Evolutionary conservation across 2,329 filamentous ascomycete species (phyloP), one percentile per base, ranked within the genome.

Genomic region (Tolypocladium ovalisporum): DNA sequence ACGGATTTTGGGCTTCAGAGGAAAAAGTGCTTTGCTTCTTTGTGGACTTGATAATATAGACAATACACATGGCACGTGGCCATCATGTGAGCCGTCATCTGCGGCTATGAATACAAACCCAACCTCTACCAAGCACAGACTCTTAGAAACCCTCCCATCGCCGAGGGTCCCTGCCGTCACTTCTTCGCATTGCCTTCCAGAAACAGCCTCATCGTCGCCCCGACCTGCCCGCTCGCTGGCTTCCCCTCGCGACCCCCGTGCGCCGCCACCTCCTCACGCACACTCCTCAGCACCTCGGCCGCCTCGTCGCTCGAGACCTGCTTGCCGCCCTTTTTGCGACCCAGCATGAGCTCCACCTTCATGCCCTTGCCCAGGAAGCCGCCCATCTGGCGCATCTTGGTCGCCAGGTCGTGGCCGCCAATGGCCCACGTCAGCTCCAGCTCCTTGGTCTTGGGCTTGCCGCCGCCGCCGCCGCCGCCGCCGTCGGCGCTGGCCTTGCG

Each of bases 341-440:
- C 83, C 54, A 97, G 65, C 56, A 87, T 65, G 13, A 97, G 67
- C 68, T 94, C 87, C 24, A 97, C 90, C 67, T 79, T 84, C 68
- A 82, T 80, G 1, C 91, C 91, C 70, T 90, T 89, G 10, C 70
- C 75, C 67, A 97, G 68, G 68, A 96, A 96, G 56, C 75, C 78
- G 60, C 73, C 73, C 65, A 93, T 70, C 73, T 84, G 83, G 66
- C 81, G 81, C 70, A 94, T 69, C 67, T 86, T 82, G 69, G 89
- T 86, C n/a, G 74, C 74, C 55, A 96, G 70, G 74, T 97, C 92
- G 67, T 93, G 82, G 15, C 72, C 67, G 60, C 85, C 85, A 66
- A 96, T 95, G 37, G 87, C 85, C 92, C 92, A 97, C 70, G 90
- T 93, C 64, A 97, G 65, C 73, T 97, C 92, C n/a, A 97, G 71